A percentile compares a stretch with the other conserved stretches of the same genome.
Conservation (phyloP, 2,329 filamentous ascomycete species). For the Nigrospora oryzae region DNA sequence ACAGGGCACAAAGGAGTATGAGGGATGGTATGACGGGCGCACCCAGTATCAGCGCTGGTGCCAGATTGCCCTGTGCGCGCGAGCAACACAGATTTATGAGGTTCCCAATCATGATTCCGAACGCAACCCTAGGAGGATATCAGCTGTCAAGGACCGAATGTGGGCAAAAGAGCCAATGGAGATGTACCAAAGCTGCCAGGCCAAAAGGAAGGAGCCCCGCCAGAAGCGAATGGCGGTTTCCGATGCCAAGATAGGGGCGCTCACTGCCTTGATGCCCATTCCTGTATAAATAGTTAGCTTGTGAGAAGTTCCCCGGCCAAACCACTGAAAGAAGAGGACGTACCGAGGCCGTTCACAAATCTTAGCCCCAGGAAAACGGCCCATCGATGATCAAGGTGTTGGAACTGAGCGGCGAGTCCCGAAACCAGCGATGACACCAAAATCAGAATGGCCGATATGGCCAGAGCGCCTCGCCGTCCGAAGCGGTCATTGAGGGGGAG, state of each 20-base stretch:
- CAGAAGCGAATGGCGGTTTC: constrained; percentile 38
- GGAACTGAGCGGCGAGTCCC: not conserved
- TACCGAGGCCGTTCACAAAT: constrained; percentile 5
- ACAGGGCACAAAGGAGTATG: constrained; percentile 16
- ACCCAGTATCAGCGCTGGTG: constrained; percentile 20
- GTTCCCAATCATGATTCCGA: constrained; percentile 26
- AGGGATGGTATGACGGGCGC: constrained; percentile 20
- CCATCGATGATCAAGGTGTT: not conserved
- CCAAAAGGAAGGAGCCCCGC: constrained; percentile 36
- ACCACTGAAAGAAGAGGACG: too few species aligned
- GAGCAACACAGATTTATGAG: constrained; percentile 14
- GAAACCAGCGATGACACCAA: constrained; percentile 25
- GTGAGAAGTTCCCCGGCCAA: too few species aligned
- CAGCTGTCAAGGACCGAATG: too few species aligned
- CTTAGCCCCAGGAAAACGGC: not conserved
- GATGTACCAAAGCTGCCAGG: constrained; percentile 36
- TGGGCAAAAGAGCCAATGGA: too few species aligned
- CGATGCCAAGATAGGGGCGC: constrained; percentile 35
- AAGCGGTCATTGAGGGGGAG: constrained; percentile 32
- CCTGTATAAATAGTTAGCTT: too few species aligned
- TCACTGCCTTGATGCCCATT: constrained; percentile 41
- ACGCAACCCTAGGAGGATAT: constrained; percentile 27
- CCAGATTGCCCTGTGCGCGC: constrained; percentile 7
- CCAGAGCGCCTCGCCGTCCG: constrained; percentile 30
- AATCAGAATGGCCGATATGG: constrained; percentile 27